Percentiles rank a stretch among this genome's conserved stretches.
phyloP scores from a whole-genome alignment of 1,284 basidiomycete species.

The Moniliophthora roreri region DNA sequence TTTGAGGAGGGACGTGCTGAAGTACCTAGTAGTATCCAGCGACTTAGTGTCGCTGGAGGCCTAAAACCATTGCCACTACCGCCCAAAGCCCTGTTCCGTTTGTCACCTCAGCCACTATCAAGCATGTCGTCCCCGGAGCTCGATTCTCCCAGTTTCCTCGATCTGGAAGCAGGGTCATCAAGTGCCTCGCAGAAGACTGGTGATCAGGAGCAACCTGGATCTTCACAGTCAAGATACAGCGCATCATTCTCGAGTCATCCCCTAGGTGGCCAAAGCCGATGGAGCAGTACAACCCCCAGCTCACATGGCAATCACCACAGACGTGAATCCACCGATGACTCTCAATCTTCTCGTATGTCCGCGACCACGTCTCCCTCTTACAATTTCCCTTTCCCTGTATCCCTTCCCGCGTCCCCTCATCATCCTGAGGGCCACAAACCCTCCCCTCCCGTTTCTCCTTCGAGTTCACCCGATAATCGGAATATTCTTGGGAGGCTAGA shows the following conservation, averaged over 20 bases:
- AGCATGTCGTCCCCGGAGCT: slow-evolving; percentile 18
- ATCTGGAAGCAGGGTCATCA: slow-evolving; percentile 47
- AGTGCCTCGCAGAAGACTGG: slow-evolving; percentile 38
- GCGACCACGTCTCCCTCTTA: no score
- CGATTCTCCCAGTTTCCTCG: slow-evolving; percentile 52
- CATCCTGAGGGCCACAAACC: slow-evolving; percentile 25
- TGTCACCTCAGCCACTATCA: slow-evolving; percentile 26
- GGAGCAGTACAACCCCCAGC: slow-evolving; percentile 36
- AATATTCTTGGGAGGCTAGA: neutral
- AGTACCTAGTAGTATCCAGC: neutral
- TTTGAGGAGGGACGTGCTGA: neutral
- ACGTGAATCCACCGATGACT: no score
- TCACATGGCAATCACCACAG: slow-evolving; percentile 16
- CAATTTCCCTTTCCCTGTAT: no score
- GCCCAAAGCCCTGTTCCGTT: slow-evolving; percentile 22
- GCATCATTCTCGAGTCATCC: neutral
- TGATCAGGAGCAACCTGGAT: slow-evolving; percentile 26
- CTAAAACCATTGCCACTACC: slow-evolving; percentile 8
- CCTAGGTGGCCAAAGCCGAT: slow-evolving; percentile 24
- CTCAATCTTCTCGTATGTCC: no score
- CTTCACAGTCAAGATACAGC: neutral
- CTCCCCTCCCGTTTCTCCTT: slow-evolving; percentile 17
- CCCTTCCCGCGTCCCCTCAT: slow-evolving; percentile 35
- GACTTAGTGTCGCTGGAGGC: neutral
- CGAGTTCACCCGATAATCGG: slow-evolving; percentile 6